Evolutionary conservation across 257 asterid genomes (phyloP).

Genomic region (Anisodus tanguticus): DNA sequence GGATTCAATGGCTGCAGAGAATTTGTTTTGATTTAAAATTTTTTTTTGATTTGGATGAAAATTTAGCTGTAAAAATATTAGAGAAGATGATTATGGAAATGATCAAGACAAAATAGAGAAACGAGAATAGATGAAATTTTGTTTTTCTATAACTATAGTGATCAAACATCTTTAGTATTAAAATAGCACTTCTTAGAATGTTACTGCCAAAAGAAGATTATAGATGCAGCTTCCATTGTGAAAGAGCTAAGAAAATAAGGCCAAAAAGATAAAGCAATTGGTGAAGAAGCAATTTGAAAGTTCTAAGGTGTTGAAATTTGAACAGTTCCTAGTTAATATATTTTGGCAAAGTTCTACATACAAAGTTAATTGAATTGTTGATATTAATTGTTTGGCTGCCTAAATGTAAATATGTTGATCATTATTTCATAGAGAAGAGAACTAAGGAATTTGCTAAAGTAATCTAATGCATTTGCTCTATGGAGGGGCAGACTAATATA

Average conservation of each 20-base stretch:
- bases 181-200: neutral
- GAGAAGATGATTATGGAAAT: constrained; percentile 42
- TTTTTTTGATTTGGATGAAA: constrained; percentile 38
- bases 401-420: neutral
- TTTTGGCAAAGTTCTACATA: neutral
- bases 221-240: neutral
- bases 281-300: neutral
- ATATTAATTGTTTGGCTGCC: neutral
- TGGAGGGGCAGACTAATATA: neutral
- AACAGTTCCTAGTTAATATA: neutral
- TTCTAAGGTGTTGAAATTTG: neutral
- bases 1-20: constrained; percentile 29
- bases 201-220: neutral
- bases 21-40: neutral
- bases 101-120: constrained; percentile 38
- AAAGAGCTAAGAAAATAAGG: neutral
- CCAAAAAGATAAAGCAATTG: neutral
- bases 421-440: neutral
- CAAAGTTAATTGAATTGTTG: neutral
- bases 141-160: constrained; percentile 34
- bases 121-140: constrained; percentile 44
- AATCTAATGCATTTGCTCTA: neutral
- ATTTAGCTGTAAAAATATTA: constrained; percentile 36
- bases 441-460: neutral
- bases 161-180: constrained; percentile 40